Conservation (phyloP, 2,329 filamentous ascomycete species). For the Lasiodiplodia sp. region DNA sequence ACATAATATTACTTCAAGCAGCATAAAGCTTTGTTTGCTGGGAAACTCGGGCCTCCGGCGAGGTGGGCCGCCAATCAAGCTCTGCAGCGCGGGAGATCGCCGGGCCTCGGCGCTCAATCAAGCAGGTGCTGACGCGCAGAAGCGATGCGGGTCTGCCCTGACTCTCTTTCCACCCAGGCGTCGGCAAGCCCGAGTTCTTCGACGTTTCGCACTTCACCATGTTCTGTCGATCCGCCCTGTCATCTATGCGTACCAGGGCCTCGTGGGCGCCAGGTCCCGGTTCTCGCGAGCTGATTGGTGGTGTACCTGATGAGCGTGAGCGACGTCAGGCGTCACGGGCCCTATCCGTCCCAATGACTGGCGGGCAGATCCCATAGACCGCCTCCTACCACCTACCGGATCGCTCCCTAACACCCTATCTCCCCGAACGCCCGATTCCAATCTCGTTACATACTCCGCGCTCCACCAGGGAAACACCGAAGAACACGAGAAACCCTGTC, state of each 20-base stretch:
- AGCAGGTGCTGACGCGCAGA: constrained; percentile 25
- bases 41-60: neutral
- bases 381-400: constrained; percentile 27
- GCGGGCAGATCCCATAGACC: constrained; percentile 24
- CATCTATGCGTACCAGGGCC: constrained; percentile 14
- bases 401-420: constrained; percentile 23
- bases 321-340: constrained; percentile 12
- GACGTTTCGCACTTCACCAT: constrained; percentile 6
- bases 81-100: constrained; percentile 20
- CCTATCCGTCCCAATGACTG: constrained; percentile 15
- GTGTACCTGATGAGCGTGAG: constrained; percentile 25
- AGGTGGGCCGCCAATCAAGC: constrained; percentile 17
- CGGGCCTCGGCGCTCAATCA: constrained; percentile 5
- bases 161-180: constrained; percentile 8
- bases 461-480: neutral
- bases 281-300: constrained; percentile 13
- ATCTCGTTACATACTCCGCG: constrained; percentile 6
- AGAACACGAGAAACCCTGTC: constrained; percentile 13
- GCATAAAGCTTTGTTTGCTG: neutral
- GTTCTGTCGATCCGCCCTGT: constrained; percentile 11
- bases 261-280: neutral
- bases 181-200: constrained; percentile 19
- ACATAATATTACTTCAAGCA: neutral
- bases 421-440: neutral
- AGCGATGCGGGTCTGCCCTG: constrained; percentile 18